Conservation (phyloP, 1,284 basidiomycete species). For the Rhodotorula sp. region DNA sequence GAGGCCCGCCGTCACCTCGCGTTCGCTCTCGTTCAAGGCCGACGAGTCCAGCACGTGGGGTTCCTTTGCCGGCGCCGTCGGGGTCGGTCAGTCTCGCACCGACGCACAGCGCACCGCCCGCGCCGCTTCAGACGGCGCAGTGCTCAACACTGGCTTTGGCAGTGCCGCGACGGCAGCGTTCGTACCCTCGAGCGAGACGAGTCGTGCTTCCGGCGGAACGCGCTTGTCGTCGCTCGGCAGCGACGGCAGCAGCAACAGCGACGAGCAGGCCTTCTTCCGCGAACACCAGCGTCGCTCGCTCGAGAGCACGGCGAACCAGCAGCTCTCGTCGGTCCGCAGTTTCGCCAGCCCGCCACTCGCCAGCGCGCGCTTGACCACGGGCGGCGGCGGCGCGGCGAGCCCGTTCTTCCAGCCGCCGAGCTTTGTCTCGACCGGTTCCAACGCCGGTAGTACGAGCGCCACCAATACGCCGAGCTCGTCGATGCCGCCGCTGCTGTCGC, state of each 20-base stretch:
- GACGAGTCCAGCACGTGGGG: slow-evolving; percentile 1
- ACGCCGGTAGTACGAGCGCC: neutral
- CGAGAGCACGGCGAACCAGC: slow-evolving; percentile 25
- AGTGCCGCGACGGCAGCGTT: neutral
- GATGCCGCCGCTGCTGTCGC: slow-evolving; percentile 8
- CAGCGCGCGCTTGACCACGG: slow-evolving; percentile 1
- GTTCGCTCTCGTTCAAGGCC: slow-evolving; percentile 20
- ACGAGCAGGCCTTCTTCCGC: slow-evolving; percentile 37
- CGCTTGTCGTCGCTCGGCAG: slow-evolving; percentile 26
- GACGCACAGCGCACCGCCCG: slow-evolving; percentile 25
- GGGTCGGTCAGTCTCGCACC: neutral
- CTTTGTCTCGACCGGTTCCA: slow-evolving; percentile 4
- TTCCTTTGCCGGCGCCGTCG: neutral
- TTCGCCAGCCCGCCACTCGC: slow-evolving; percentile 19
- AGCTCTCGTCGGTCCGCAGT: slow-evolving; percentile 9
- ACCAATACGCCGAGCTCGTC: neutral
- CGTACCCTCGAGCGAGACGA: neutral
- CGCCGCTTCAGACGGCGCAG: slow-evolving; percentile 29
- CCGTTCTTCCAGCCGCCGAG: slow-evolving; percentile 25
- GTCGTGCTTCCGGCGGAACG: neutral
- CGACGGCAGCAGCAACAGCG: slow-evolving; percentile 16
- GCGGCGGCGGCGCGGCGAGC: slow-evolving; percentile 8
- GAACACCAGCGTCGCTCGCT: slow-evolving; percentile 37
- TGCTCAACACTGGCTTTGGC: slow-evolving; percentile 14
- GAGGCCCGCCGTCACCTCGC: neutral